Base-by-base conservation (phyloP, 345 rosid species). In the Durio zibethinus region DNA sequence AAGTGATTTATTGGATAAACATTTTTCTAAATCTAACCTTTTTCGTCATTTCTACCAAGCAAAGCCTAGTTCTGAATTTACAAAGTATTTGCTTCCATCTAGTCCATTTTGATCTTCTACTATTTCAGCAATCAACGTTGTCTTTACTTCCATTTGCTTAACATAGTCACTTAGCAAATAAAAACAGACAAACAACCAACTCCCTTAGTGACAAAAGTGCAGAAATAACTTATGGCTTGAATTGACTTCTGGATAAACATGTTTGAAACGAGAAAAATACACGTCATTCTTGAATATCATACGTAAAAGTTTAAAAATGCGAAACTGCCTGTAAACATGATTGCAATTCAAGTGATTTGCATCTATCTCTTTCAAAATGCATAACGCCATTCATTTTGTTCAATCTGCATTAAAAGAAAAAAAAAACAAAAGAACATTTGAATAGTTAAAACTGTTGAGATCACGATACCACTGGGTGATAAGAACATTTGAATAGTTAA, bases 331-430 rank as follows among this genome's bases (percentile, higher is more conserved):
- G 15, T 15, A 5, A 54, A 69, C 77, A 0, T 85, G 84, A 86
- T 74, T 83, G 82, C 50, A 27, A 66, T 80, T 86, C 87, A 29
- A 89, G 83, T 18, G 76, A 45, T 61, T 21, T 59, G 62, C 65
- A 18, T 73, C 64, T 85, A 0, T 83, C 83, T 38, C 78, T 78
- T 79, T 83, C 87, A 14, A 2, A 23, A 48, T 53, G 61, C 18
- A 84, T 78, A 23, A 69, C 33, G 10, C 47, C 63, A 21, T 11
- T 70, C 64, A 80, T 53, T 74, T 35, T 76, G 23, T 72, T 52
- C 36, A 63, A 63, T 67, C 86, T 83, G 76, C 69, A n/a, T n/a
- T n/a, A n/a, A n/a, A n/a, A n/a, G n/a, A n/a, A n/a, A n/a, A n/a
- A n/a, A n/a, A n/a, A n/a, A n/a, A n/a, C n/a, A n/a, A n/a, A n/a